Conservation (phyloP, 768 basidiomycete species). For the Tricholoma bakamatsutake region DNA sequence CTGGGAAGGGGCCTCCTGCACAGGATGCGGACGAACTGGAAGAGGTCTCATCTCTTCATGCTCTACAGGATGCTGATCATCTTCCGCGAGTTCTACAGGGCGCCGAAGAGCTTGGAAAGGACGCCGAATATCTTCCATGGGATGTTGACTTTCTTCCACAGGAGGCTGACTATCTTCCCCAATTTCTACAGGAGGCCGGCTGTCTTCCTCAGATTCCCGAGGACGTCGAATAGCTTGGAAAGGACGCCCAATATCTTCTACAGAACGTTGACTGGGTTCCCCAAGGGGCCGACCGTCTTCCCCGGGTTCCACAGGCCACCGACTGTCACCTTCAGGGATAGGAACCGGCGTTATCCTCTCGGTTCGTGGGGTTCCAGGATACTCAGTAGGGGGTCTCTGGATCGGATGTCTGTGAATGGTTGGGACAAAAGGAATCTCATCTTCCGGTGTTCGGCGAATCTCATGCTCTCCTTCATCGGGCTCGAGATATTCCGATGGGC, state of each 20-base stretch:
- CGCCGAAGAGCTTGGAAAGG: too few species aligned
- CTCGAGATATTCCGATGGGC: constrained; percentile 9
- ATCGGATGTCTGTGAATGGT: neutral
- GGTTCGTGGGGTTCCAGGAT: constrained; percentile 1
- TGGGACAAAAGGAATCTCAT: constrained; percentile 8
- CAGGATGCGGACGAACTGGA: constrained; percentile 8
- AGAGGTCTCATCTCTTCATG: constrained; percentile 11
- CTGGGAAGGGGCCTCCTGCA: constrained; percentile 14
- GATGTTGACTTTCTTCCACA: too few species aligned
- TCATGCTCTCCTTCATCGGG: constrained; percentile 4
- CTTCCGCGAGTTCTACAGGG: neutral
- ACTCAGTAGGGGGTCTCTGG: neutral
- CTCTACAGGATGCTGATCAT: neutral
- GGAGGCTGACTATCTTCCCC: too few species aligned
- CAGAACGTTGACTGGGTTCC: neutral
- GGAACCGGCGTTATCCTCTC: neutral
- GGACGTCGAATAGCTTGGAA: too few species aligned
- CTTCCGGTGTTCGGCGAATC: constrained; percentile 3
- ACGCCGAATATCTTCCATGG: too few species aligned
- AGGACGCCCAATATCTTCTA: too few species aligned
- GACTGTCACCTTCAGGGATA: neutral
- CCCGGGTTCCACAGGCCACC: neutral
- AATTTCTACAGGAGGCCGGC: too few species aligned
- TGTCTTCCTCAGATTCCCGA: too few species aligned
- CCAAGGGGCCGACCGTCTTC: neutral